Evolutionary conservation across 2,329 filamentous ascomycete species (phyloP).

Genomic region (Colletotrichum sp.): DNA sequence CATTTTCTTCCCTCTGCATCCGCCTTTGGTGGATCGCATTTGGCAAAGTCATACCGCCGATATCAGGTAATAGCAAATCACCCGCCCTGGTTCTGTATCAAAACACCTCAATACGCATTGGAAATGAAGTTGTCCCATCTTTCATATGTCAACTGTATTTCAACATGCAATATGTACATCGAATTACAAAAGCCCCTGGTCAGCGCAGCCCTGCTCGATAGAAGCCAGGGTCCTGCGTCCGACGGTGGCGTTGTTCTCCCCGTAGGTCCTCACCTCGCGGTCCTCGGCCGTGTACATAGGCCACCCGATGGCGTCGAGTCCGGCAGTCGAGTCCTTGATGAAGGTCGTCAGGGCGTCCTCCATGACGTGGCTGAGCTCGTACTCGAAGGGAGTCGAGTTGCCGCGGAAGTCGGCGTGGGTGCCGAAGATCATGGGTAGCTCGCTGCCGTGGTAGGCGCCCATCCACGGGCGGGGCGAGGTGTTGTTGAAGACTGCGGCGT

Average conservation of each 20-base stretch:
- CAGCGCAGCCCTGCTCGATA: constrained; percentile 1
- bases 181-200: background rate
- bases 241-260: background rate
- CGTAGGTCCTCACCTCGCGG: constrained; percentile 8
- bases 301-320: constrained; percentile 9
- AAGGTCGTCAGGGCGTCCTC: constrained; percentile 13
- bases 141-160: background rate
- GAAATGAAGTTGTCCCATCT: background rate
- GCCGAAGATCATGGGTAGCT: constrained; percentile 37
- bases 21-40: background rate
- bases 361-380: constrained; percentile 18
- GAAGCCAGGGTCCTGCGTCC: background rate
- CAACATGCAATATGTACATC: background rate
- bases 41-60: too few relatives aligned
- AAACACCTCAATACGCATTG: accelerated
- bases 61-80: background rate
- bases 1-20: background rate
- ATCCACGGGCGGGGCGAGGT: constrained; percentile 28
- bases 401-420: constrained; percentile 27
- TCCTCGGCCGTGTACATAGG: constrained; percentile 5
- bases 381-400: constrained; percentile 18
- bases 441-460: constrained; percentile 33
- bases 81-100: background rate
- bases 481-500: constrained; percentile 33
- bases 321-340: constrained; percentile 8